Percentiles rank a stretch among this genome's conserved stretches.
Evolutionary conservation across 306 rosid species (phyloP).

Genomic region (Glycyrrhiza uralensis): DNA sequence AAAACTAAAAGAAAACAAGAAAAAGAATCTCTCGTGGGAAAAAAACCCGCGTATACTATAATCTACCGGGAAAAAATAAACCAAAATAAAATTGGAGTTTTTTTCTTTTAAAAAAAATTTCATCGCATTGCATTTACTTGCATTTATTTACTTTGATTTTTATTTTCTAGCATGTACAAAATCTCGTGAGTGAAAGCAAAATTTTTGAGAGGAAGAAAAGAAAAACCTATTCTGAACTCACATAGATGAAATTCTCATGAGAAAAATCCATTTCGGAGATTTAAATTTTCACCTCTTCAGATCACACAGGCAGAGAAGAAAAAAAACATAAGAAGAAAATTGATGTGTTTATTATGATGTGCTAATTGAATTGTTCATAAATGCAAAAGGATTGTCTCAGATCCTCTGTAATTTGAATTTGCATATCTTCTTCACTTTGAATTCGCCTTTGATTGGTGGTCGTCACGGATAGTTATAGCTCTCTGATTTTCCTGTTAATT

Average conservation of each 20-base stretch:
- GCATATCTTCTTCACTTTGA: constrained; percentile 21
- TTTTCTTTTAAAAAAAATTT: too few relatives aligned
- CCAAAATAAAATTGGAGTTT: not conserved
- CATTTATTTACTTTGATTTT: constrained; percentile 19
- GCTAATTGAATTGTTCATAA: not conserved
- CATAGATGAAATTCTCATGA: constrained; percentile 25
- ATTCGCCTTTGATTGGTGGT: constrained; percentile 16
- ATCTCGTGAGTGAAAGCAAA: constrained; percentile 4
- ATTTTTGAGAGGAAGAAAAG: not conserved
- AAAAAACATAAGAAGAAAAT: not conserved
- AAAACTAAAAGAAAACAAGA: not conserved
- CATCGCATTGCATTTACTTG: constrained; percentile 6
- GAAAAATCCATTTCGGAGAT: not conserved
- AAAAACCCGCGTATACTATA: constrained; percentile 17
- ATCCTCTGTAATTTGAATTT: constrained; percentile 30
- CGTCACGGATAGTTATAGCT: constrained; percentile 5
- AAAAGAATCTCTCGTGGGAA: constrained; percentile 16
- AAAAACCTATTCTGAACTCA: constrained; percentile 16
- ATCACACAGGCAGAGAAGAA: constrained; percentile 31
- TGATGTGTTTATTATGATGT: not conserved
- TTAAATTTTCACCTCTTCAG: constrained; percentile 23
- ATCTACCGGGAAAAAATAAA: constrained; percentile 17
- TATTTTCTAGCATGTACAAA: not conserved
- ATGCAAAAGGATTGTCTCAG: constrained; percentile 27
- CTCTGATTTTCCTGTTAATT: constrained; percentile 20